A percentile compares a stretch with the other conserved stretches of the same genome.
These are phyloP conservation scores for Fusarium graminum DNA, from an alignment of 2,329 filamentous ascomycete genomes.

Conservation along the genomic window DNA sequence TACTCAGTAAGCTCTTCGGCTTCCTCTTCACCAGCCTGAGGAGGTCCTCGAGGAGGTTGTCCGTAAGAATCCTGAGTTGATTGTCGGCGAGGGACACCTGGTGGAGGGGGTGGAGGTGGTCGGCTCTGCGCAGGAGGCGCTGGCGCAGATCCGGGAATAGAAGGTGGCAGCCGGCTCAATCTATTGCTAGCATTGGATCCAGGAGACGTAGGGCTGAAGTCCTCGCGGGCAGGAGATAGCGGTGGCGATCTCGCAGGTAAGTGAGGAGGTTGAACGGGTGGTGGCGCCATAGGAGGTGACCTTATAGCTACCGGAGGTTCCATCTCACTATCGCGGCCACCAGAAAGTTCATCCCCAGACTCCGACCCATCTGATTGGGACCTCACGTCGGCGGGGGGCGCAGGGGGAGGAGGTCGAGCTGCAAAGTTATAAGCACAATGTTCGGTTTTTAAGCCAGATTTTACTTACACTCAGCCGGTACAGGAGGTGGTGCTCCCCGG, in stretches of 20 bases:
- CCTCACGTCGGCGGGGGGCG: constrained; percentile 64
- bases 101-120: constrained; percentile 76
- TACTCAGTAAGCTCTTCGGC: constrained; percentile 91
- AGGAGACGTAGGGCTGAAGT: constrained; percentile 60
- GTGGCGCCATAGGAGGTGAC: constrained; percentile 60
- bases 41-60: constrained; percentile 58
- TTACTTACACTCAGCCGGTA: constrained; percentile 72
- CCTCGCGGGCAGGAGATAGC: constrained; percentile 51
- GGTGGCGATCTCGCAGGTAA: constrained; percentile 53
- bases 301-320: constrained; percentile 45
- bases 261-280: constrained; percentile 51
- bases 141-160: constrained; percentile 70
- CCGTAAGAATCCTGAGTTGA: constrained; percentile 69
- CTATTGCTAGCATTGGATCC: constrained; percentile 62
- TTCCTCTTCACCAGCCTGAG: constrained; percentile 70
- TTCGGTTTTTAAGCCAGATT: constrained; percentile 6
- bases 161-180: constrained; percentile 68
- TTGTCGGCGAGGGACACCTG: constrained; percentile 66
- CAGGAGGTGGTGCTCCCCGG: constrained; percentile 68
- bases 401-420: constrained; percentile 74
- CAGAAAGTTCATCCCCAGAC: constrained; percentile 88
- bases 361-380: constrained; percentile 84
- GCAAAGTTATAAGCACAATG: constrained; percentile 46
- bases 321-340: constrained; percentile 60
- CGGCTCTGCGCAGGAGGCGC: constrained; percentile 66